Base-by-base conservation (phyloP, 2,329 filamentous ascomycete genomes). In the Thelonectria olida region DNA sequence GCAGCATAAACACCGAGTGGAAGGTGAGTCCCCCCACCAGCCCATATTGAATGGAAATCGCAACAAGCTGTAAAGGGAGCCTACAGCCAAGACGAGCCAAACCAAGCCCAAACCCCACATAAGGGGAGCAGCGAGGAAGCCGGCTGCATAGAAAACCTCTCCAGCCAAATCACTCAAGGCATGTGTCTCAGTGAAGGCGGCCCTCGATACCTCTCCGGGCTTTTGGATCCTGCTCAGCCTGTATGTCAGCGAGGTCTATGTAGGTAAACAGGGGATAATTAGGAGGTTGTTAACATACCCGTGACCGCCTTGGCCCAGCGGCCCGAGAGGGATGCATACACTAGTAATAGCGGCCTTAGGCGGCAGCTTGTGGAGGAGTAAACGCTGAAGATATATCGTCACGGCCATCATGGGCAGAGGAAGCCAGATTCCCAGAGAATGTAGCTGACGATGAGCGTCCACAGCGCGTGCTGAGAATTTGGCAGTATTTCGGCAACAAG, bases 221-320 rank as follows among this genome's bases (percentile, higher is more conserved):
- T 82, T n/a, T n/a, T n/a, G n/a, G n/a, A n/a, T n/a, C n/a, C n/a
- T n/a, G n/a, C n/a, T n/a, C n/a, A n/a, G n/a, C n/a, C n/a, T n/a
- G n/a, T n/a, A n/a, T n/a, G n/a, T n/a, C n/a, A n/a, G n/a, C n/a
- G n/a, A n/a, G n/a, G n/a, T n/a, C n/a, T n/a, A n/a, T n/a, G n/a
- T n/a, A n/a, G n/a, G n/a, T n/a, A n/a, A n/a, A n/a, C n/a, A n/a
- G n/a, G n/a, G n/a, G n/a, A n/a, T n/a, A n/a, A n/a, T n/a, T n/a
- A n/a, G n/a, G n/a, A n/a, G n/a, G n/a, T n/a, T n/a, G n/a, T n/a
- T n/a, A n/a, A 78, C 68, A 81, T 76, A 49, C 79, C 79, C 34
- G 77, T 81, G 67, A 83, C 90, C n/a, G 85, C 87, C 88, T 72
- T 88, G 85, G 0, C 87, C 88, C 0, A 90, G 76, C 0, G 88